A percentile compares a stretch with the other conserved stretches of the same genome.
Evolutionary conservation across 176 grass and related monocot species (phyloP).

Genomic region (Tuctoria greenei): DNA sequence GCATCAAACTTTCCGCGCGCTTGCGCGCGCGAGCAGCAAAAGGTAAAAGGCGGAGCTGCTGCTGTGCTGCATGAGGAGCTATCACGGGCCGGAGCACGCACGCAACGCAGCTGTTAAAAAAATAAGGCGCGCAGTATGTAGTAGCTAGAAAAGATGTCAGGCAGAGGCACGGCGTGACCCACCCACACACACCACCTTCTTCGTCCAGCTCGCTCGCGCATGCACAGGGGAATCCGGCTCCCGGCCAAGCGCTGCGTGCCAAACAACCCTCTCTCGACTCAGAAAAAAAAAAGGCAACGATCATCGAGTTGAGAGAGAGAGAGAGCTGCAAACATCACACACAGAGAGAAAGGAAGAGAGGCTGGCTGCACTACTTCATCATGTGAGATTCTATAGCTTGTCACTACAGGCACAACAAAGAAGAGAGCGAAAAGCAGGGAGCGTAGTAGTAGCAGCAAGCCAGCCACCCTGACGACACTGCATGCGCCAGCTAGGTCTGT

Average conservation of each 20-base stretch:
- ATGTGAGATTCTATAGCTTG: background rate
- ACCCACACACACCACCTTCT: background rate
- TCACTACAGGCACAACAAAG: background rate
- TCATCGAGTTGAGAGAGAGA: no score
- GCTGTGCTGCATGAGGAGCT: background rate
- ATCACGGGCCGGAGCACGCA: slow-evolving; percentile 30
- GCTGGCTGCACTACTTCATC: background rate
- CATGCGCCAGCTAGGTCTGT: background rate
- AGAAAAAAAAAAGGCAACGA: slow-evolving; percentile 55
- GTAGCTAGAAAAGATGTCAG: background rate
- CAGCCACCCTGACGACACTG: slow-evolving; percentile 1
- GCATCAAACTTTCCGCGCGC: slow-evolving; percentile 9
- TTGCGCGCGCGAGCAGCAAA: background rate
- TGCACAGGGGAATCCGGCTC: slow-evolving; percentile 60
- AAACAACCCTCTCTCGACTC: slow-evolving; percentile 40
- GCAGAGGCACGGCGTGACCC: background rate
- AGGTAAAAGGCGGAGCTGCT: background rate
- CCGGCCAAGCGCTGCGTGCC: slow-evolving; percentile 63
- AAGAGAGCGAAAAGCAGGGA: background rate
- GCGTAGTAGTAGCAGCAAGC: no score
- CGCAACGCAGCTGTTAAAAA: slow-evolving; percentile 4
- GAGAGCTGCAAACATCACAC: background rate
- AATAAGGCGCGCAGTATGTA: background rate
- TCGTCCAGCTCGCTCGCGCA: slow-evolving; percentile 34
- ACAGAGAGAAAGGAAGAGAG: background rate